Percentiles rank a stretch among this genome's conserved stretches.
phyloP scores from a whole-genome alignment of 2,329 filamentous ascomycete genomes.

The Clathrospora elynae region DNA sequence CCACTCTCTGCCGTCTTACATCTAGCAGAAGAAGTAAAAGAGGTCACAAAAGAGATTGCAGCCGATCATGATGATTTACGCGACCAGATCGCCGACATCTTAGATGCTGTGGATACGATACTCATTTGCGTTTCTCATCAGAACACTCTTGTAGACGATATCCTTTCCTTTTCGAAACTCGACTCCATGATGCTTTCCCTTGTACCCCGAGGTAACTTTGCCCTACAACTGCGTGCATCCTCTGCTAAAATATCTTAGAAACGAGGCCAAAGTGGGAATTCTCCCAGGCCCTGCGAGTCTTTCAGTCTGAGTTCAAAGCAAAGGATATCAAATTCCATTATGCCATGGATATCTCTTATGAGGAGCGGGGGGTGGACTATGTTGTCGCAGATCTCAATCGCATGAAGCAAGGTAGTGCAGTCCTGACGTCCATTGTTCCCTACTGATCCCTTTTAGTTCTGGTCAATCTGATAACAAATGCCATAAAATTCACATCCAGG shows the following conservation, averaged over 20 bases:
- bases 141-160: conserved; percentile 55
- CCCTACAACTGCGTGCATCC: conserved; percentile 9
- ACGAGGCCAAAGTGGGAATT: conserved; percentile 48
- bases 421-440: accelerated
- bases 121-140: conserved; percentile 53
- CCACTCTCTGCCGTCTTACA: conserved; percentile 50
- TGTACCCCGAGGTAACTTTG: conserved; percentile 35
- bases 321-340: conserved; percentile 48
- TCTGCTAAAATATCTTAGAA: conserved; percentile 21
- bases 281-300: conserved; percentile 47
- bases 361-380: conserved; percentile 45
- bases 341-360: conserved; percentile 50
- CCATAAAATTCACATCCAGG: conserved; percentile 54
- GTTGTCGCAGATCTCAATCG: conserved; percentile 47
- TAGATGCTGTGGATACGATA: conserved; percentile 49
- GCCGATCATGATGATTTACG: conserved; percentile 20
- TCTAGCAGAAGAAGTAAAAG: conserved; percentile 51
- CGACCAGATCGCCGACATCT: conserved; percentile 35
- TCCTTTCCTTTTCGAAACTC: conserved; percentile 55
- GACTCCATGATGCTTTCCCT: conserved; percentile 54
- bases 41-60: conserved; percentile 36
- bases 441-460: conserved; percentile 42
- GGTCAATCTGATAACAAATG: conserved; percentile 53
- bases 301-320: conserved; percentile 48
- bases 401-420: conserved; percentile 43